phyloP scores from a whole-genome alignment of 1,284 basidiomycete genomes.

The Mycosarcoma mackinlayi region DNA sequence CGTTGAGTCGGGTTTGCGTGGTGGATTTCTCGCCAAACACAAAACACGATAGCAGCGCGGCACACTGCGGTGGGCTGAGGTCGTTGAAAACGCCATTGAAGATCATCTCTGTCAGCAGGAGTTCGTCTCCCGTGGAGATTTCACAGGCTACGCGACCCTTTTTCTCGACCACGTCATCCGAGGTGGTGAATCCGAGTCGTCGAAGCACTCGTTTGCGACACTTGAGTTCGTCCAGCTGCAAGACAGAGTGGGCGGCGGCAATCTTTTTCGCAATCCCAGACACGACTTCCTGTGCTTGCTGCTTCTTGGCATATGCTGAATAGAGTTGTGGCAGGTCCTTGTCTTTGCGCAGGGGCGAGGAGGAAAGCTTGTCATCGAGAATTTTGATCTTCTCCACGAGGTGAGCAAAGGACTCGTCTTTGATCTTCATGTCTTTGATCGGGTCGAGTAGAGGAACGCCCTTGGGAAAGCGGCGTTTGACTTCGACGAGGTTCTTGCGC shows the following conservation, averaged over 20 bases:
- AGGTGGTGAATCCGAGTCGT: constrained; percentile 87
- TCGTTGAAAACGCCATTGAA: constrained; percentile 97
- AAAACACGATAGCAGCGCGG: constrained; percentile 92
- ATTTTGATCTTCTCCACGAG: constrained; percentile 70
- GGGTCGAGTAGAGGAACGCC: constrained; percentile 91
- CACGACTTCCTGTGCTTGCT: constrained; percentile 77
- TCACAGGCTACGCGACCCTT: constrained; percentile 99
- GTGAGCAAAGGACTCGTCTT: constrained; percentile 89
- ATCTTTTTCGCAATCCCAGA: constrained; percentile 84
- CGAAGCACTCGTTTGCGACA: constrained; percentile 92
- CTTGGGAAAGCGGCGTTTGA: constrained; percentile 85
- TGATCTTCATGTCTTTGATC: constrained; percentile 94
- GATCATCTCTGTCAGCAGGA: constrained; percentile 94
- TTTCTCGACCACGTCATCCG: constrained; percentile 93
- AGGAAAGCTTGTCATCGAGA: constrained; percentile 46
- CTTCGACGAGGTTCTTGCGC: constrained; percentile 90
- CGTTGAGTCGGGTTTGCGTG: constrained; percentile 76
- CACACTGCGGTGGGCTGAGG: constrained; percentile 88
- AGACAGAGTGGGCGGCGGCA: constrained; percentile 86
- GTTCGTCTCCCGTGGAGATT: constrained; percentile 95
- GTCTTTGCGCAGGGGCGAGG: constrained; percentile 69
- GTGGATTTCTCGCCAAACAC: constrained; percentile 89
- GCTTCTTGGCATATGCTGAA: constrained; percentile 82
- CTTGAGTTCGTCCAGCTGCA: constrained; percentile 97
- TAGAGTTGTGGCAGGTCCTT: constrained; percentile 80